Conservation (phyloP, 2,329 filamentous ascomycete genomes). For the Phialophora verrucosa region DNA sequence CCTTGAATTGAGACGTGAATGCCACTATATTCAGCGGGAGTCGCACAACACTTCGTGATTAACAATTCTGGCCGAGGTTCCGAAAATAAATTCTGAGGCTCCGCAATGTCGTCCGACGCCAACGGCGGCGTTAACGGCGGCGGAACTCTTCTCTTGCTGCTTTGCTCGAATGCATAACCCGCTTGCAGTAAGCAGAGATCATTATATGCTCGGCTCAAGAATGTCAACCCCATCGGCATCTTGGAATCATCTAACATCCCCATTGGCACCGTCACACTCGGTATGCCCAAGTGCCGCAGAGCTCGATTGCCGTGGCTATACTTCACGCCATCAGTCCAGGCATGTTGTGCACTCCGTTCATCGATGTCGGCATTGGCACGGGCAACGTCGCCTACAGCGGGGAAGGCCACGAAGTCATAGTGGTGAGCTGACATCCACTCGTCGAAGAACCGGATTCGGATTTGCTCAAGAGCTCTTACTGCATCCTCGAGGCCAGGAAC, state of each 20-base stretch:
- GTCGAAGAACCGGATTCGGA: slow-evolving; percentile 43
- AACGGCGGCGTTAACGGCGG: slow-evolving; percentile 28
- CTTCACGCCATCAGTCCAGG: slow-evolving; percentile 55
- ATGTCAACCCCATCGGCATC: slow-evolving; percentile 42
- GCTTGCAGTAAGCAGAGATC: slow-evolving; percentile 40
- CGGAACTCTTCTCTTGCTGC: slow-evolving; percentile 11
- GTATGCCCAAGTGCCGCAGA: slow-evolving; percentile 42
- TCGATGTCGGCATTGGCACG: slow-evolving; percentile 53
- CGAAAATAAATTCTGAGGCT: neutral
- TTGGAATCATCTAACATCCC: slow-evolving; percentile 37
- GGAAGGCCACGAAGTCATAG: slow-evolving; percentile 55
- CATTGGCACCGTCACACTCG: slow-evolving; percentile 42
- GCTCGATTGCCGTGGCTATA: slow-evolving; percentile 57
- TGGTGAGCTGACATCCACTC: slow-evolving; percentile 52
- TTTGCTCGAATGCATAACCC: slow-evolving; percentile 40
- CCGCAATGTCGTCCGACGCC: slow-evolving; percentile 13
- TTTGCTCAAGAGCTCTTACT: slow-evolving; percentile 23
- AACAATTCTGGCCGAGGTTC: slow-evolving; percentile 1
- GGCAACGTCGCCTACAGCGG: slow-evolving; percentile 58
- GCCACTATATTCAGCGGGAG: neutral
- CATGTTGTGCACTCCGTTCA: slow-evolving; percentile 42
- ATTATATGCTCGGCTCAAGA: slow-evolving; percentile 40
- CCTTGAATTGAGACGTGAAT: neutral
- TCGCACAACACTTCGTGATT: slow-evolving; percentile 1
- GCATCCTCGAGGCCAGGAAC: slow-evolving; percentile 23